phyloP scores from a whole-genome alignment of 2,329 filamentous ascomycete species.

The Venturia aucupariae region DNA sequence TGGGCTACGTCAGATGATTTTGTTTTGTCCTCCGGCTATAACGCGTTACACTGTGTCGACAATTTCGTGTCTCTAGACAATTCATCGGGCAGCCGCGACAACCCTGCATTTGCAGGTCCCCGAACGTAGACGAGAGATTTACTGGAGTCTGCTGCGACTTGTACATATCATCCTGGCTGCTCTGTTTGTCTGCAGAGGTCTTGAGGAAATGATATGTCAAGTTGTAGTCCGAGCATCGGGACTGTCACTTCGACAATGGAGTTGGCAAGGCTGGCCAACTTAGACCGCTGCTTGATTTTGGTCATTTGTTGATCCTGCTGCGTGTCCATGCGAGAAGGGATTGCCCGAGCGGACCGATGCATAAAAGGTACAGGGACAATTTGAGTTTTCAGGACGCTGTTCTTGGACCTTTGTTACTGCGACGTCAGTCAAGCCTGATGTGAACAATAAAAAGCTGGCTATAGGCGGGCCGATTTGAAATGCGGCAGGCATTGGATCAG shows the following conservation, averaged over 20 bases:
- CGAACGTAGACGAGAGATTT: background rate
- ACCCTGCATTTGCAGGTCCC: slow-evolving; percentile 6
- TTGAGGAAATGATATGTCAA: background rate
- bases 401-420: slow-evolving; percentile 1
- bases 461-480: slow-evolving; percentile 2
- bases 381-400: slow-evolving; percentile 1
- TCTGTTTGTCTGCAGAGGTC: slow-evolving; percentile 4
- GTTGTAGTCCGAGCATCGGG: background rate
- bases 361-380: background rate
- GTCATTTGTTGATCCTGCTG: slow-evolving; percentile 4
- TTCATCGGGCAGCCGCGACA: slow-evolving; percentile 4
- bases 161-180: slow-evolving; percentile 3
- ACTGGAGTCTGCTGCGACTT: background rate
- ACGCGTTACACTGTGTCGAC: slow-evolving; percentile 2
- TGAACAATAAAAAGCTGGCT: background rate
- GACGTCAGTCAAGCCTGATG: background rate
- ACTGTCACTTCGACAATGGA: background rate
- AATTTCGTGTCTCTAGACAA: slow-evolving; percentile 3
- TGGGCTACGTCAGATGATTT: background rate
- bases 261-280: background rate
- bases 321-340: slow-evolving; percentile 1
- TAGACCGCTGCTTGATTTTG: background rate
- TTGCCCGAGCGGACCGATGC: slow-evolving; percentile 5
- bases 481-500: background rate
- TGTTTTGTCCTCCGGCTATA: slow-evolving; percentile 4